Base-by-base conservation (phyloP, 192 early-diverging fungal species). In the Coemansia nantahalensis region DNA sequence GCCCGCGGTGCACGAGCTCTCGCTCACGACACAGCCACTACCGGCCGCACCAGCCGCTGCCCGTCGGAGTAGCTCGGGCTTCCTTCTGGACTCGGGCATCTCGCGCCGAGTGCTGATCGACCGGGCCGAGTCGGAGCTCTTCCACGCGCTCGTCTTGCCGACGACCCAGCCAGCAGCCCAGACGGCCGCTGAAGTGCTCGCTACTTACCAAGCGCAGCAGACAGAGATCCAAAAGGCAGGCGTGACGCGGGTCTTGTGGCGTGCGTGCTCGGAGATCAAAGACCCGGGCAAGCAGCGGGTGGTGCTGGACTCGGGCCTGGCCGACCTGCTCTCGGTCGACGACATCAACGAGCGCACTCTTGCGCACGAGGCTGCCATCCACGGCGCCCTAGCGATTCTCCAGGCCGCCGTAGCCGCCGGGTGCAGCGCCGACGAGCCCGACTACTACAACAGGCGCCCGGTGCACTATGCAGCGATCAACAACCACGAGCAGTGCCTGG, bases 401-500 rank as follows among this genome's bases (percentile, higher is more conserved):
- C 76, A 54, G 77, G 82, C 51, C 51, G 79, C 32, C 47, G 75
- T 70, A 51, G 81, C 12, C 35, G 56, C 53, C 13, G 72, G 72
- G 30, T 51, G 56, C 53, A 21, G 32, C n/a, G 51, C 60, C 2
- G 78, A 85, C 48, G 80, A 67, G 23, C 59, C 79, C n/a, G 97
- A 99, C 65, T 87, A 92, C 33, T 97, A 97, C 66, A 91, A 87
- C 43, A 71, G 94, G 39, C 87, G 82, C 16, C 85, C 95, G 4
- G 54, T 96, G 28, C 97, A 99, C 64, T 99, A 99, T 59, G 90
- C 90, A 0, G 84, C 91, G 11, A 94, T 98, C 87, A 84, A 93
- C 55, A 95, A 93, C 15, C 83, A 87, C 51, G 59, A 66, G 11
- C 84, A 86, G 8, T 85, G 86, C 23, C 62, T 93, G 17, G 76